Evolutionary conservation across 352 stramenopile species (phyloP), one percentile per base, ranked within the genome.

Genomic region (Thraustochytrium striatum): DNA sequence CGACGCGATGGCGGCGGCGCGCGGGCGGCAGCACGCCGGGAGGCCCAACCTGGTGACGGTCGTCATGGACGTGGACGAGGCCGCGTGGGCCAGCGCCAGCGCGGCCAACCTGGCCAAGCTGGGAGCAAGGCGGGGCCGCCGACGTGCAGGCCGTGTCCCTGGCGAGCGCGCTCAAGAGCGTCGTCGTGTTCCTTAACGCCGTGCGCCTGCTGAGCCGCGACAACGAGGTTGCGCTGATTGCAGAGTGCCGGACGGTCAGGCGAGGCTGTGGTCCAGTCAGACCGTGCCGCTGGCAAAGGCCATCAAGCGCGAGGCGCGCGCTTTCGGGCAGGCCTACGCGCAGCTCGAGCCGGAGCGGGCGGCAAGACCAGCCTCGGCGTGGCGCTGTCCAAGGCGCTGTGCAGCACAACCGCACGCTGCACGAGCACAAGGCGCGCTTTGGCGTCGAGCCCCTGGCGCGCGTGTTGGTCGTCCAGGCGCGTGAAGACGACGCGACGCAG

Each of bases 381-480:
- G n/a, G n/a, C n/a, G n/a, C n/a, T n/a, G n/a, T n/a, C n/a, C n/a
- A n/a, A n/a, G n/a, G n/a, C n/a, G n/a, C n/a, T n/a, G n/a, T n/a
- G n/a, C n/a, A n/a, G n/a, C n/a, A n/a, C n/a, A 93, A 94, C 80
- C 87, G 89, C 61, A 88, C 88, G 2, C 92, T 92, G 47, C 89
- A 86, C 36, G 89, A 93, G 58, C 85, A 93, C 59, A 73, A 61
- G 41, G 25, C 2, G 13, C 39, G 62, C 32, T 73, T 73, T 61
- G 62, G 62, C 38, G 79, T 85, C 19, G 88, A 93, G 61, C 65
- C 92, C 32, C 87, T 85, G 28, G 88, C 90, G 32, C 87, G 89
- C n/a, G 92, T 94, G 61, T 84, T 94, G 65, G 86, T 93, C 43
- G 81, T 94, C 57, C 89, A 94, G 65, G 91, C 91, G 69, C 90